Conservation (phyloP, 768 basidiomycete genomes). For the Tephrocybe sp. region DNA sequence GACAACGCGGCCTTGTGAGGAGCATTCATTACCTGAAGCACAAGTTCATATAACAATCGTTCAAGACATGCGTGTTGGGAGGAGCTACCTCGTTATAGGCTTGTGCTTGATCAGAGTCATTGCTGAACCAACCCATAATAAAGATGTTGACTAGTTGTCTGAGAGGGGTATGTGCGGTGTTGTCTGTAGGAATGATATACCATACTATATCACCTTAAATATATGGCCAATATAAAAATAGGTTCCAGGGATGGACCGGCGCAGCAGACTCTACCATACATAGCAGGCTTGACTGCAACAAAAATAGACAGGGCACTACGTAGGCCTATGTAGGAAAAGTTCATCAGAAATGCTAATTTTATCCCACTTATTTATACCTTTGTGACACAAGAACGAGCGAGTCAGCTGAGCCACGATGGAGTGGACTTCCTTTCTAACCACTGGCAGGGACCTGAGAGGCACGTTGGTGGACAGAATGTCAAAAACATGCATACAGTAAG, state of each 20-base stretch:
- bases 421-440: too few species aligned
- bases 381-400: too few species aligned
- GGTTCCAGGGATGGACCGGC: too few species aligned
- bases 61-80: not conserved
- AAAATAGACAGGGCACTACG: too few species aligned
- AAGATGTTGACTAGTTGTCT: slow-evolving; percentile 2
- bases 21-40: slow-evolving; percentile 39
- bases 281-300: too few species aligned
- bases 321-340: not conserved
- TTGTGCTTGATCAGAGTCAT: slow-evolving; percentile 38
- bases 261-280: too few species aligned
- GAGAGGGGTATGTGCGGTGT: not conserved
- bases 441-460: too few species aligned
- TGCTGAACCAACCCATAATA: slow-evolving; percentile 41
- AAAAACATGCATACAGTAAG: too few species aligned
- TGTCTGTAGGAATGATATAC: not conserved
- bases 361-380: too few species aligned
- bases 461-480: too few species aligned
- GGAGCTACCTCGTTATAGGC: slow-evolving; percentile 38
- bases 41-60: not conserved
- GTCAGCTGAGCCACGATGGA: too few species aligned
- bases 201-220: not conserved
- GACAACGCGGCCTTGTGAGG: slow-evolving; percentile 57
- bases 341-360: too few species aligned
- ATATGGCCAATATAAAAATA: not conserved